A percentile compares a stretch with the other conserved stretches of the same genome.
Evolutionary conservation across 1,139 yeast genomes (phyloP).

Genomic region (Saccharomyces hybrid): DNA sequence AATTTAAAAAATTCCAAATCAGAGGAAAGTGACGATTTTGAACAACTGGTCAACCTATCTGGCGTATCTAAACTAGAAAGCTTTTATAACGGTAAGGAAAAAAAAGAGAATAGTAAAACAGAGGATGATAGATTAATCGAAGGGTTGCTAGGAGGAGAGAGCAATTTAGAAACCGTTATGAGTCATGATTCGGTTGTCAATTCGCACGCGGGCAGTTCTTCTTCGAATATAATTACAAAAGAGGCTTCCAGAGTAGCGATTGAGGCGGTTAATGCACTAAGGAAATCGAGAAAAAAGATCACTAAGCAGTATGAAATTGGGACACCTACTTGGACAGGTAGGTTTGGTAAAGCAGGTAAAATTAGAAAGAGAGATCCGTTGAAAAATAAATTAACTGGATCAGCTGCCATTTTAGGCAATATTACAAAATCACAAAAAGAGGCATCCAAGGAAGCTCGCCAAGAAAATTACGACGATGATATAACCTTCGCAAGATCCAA

Average conservation of each 20-base stretch:
- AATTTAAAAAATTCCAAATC: conserved; percentile 23
- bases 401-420: conserved; percentile 21
- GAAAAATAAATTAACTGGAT: conserved; percentile 16
- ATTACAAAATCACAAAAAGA: conserved; percentile 15
- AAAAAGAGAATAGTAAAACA: conserved; percentile 37
- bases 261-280: conserved; percentile 67
- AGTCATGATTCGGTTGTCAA: conserved; percentile 74
- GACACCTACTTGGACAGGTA: conserved; percentile 95
- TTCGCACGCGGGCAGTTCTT: conserved; percentile 41
- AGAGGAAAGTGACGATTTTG: conserved; percentile 47
- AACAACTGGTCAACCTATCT: conserved; percentile 42
- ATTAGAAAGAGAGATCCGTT: conserved; percentile 23
- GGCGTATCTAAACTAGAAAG: conserved; percentile 42
- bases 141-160: conserved; percentile 73
- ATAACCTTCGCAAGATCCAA: neutral
- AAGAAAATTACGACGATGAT: conserved; percentile 3
- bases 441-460: conserved; percentile 5
- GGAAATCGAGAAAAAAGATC: conserved; percentile 49
- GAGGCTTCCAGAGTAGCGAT: conserved; percentile 76
- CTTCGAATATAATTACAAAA: conserved; percentile 50
- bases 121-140: conserved; percentile 62
- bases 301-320: conserved; percentile 65
- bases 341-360: conserved; percentile 76
- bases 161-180: conserved; percentile 39
- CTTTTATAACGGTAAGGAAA: conserved; percentile 43